Conservation (phyloP, 768 basidiomycete genomes). For the Tricholoma matsutake region DNA sequence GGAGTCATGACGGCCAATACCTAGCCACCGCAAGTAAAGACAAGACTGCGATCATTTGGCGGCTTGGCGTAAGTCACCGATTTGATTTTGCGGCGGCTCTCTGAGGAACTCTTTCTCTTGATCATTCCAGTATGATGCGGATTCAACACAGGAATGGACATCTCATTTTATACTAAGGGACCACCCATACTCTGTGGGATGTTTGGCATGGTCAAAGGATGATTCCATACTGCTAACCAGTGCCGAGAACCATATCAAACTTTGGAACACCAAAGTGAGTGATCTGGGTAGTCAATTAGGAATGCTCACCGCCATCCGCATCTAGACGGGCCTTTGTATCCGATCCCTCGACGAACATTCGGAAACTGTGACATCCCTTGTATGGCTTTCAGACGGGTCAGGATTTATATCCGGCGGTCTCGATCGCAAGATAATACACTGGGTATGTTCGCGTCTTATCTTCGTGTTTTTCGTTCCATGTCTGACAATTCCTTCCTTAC, state of each 20-base stretch:
- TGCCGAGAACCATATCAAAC: constrained; percentile 74
- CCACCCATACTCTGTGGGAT: constrained; percentile 77
- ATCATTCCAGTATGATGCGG: constrained; percentile 12
- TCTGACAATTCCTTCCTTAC: constrained; percentile 10
- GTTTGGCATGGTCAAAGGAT: constrained; percentile 91
- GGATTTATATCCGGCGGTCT: constrained; percentile 89
- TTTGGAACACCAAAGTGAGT: constrained; percentile 87
- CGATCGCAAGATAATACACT: constrained; percentile 79
- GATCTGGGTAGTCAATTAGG: constrained; percentile 1
- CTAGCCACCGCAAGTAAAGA: constrained; percentile 91
- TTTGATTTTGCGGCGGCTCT: neutral
- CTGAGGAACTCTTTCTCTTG: neutral
- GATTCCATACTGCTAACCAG: constrained; percentile 81
- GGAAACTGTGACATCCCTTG: constrained; percentile 82
- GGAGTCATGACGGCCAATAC: constrained; percentile 85
- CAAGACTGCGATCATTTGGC: constrained; percentile 87
- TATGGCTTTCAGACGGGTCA: constrained; percentile 85
- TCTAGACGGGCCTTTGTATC: constrained; percentile 71
- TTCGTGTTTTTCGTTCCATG: neutral
- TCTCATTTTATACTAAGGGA: constrained; percentile 61
- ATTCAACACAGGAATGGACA: constrained; percentile 54
- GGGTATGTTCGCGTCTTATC: constrained; percentile 50
- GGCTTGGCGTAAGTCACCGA: constrained; percentile 59
- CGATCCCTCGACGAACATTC: constrained; percentile 66
- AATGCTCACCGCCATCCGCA: constrained; percentile 11